Conservation (phyloP, 371 early-diverging fungal species). For the Quaeritorhiza haematococci region DNA sequence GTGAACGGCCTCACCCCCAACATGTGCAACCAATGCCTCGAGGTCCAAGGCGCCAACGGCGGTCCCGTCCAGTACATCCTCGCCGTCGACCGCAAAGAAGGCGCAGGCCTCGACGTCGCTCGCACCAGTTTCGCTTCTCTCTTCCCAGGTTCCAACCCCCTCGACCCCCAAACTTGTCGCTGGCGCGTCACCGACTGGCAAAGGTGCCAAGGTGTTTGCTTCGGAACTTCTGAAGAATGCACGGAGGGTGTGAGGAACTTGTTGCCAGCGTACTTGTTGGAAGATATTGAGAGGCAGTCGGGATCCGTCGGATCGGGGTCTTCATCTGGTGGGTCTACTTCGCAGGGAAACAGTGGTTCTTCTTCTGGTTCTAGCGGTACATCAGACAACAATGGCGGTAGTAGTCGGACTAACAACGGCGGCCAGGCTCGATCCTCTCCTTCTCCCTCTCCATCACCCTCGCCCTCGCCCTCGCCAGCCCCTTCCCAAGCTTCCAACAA, state of each 20-base stretch:
- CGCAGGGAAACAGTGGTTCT: too few species aligned
- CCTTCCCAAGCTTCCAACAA: too few species aligned
- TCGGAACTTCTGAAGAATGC: slow-evolving; percentile 10
- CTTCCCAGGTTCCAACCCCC: slow-evolving; percentile 14
- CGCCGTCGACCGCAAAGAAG: slow-evolving; percentile 17
- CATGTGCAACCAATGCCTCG: slow-evolving; percentile 10
- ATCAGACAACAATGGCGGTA: too few species aligned
- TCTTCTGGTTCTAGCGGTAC: too few species aligned
- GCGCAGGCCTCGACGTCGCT: slow-evolving; percentile 17
- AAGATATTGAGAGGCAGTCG: too few species aligned
- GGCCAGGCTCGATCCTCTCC: too few species aligned
- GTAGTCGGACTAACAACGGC: too few species aligned
- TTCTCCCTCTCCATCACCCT: too few species aligned
- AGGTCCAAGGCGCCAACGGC: slow-evolving; percentile 3
- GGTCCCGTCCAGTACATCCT: slow-evolving; percentile 16
- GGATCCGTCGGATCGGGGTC: too few species aligned
- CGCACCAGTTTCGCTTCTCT: slow-evolving; percentile 1
- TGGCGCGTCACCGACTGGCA: slow-evolving; percentile 7
- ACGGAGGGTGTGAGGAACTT: slow-evolving; percentile 11
- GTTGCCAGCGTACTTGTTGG: slow-evolving; percentile 14
- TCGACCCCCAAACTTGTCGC: slow-evolving; percentile 13
- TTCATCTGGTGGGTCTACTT: too few species aligned
- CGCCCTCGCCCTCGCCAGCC: too few species aligned
- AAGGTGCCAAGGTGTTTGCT: slow-evolving; percentile 6
- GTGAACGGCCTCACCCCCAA: slow-evolving; percentile 2